These are phyloP conservation scores for Gilbertella persicaria DNA, from an alignment of 371 early-diverging fungal genomes.

Conservation along the genomic window DNA sequence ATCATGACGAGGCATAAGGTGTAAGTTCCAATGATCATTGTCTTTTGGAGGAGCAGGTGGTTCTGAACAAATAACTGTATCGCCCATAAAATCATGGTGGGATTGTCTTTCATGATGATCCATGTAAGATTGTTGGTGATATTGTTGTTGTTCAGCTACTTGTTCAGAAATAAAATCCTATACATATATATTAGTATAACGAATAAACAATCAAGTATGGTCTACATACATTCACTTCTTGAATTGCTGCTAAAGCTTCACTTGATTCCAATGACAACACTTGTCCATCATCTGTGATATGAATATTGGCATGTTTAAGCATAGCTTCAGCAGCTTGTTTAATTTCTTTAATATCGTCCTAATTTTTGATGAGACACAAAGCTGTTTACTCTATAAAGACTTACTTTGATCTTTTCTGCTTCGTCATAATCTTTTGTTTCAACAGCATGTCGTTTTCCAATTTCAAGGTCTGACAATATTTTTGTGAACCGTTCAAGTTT, in stretches of 20 bases:
- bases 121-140: no score
- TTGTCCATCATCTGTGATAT: conserved; percentile 24
- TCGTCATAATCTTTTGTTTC: conserved; percentile 72
- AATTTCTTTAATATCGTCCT: conserved; percentile 27
- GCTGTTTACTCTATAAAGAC: no score
- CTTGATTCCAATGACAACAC: conserved; percentile 13
- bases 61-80: no score
- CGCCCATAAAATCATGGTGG: no score
- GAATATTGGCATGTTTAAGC: conserved; percentile 23
- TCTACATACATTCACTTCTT: neutral
- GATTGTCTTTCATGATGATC: no score
- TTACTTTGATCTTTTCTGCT: conserved; percentile 75
- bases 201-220: no score
- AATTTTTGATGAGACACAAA: no score
- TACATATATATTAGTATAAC: neutral
- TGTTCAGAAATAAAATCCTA: neutral
- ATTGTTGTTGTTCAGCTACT: neutral
- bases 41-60: no score
- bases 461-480: conserved; percentile 59
- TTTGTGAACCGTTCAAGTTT: conserved; percentile 38
- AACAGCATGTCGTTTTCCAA: conserved; percentile 62
- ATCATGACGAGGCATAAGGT: no score
- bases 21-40: no score
- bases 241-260: neutral
- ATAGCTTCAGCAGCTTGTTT: conserved; percentile 17